phyloP scores from a whole-genome alignment of 2,329 filamentous ascomycete genomes.

The Penicillium sp. region DNA sequence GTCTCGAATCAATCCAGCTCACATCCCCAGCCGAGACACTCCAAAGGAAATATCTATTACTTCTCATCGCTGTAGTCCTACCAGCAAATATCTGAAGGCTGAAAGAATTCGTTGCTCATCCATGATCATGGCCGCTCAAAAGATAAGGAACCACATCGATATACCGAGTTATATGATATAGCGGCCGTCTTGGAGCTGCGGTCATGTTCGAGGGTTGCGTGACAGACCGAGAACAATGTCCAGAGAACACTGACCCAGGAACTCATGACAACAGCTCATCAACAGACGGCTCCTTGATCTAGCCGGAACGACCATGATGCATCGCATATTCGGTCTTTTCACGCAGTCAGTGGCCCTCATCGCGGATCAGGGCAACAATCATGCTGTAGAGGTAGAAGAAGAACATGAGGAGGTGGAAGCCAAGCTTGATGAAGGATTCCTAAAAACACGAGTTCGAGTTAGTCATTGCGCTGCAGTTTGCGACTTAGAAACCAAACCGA shows the following conservation, averaged over 20 bases:
- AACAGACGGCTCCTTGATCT: conserved; percentile 14
- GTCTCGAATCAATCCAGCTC: conserved; percentile 13
- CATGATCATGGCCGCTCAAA: conserved; percentile 8
- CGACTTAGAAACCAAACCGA: conserved; percentile 36
- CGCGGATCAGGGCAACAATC: conserved; percentile 94
- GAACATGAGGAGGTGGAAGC: conserved; percentile 99
- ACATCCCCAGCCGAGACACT: conserved; percentile 10
- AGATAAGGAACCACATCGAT: conserved; percentile 2
- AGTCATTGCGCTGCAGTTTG: conserved; percentile 1
- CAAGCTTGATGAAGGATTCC: conserved; percentile 99
- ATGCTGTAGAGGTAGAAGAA: conserved; percentile 99
- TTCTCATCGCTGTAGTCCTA: conserved; percentile 10
- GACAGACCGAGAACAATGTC: background rate
- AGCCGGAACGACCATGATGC: conserved; percentile 35
- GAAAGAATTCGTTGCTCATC: conserved; percentile 19
- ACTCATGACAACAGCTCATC: conserved; percentile 3
- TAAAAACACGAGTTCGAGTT: conserved; percentile 40
- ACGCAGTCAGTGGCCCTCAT: conserved; percentile 75
- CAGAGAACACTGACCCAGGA: background rate
- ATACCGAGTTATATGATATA: conserved; percentile 15
- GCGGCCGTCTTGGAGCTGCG: background rate
- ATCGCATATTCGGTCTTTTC: conserved; percentile 41
- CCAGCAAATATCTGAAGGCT: conserved; percentile 17
- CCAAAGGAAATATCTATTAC: conserved; percentile 19
- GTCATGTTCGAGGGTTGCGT: conserved; percentile 2